Base-by-base conservation (phyloP, 768 basidiomycete species). In the Mycena haematopus region DNA sequence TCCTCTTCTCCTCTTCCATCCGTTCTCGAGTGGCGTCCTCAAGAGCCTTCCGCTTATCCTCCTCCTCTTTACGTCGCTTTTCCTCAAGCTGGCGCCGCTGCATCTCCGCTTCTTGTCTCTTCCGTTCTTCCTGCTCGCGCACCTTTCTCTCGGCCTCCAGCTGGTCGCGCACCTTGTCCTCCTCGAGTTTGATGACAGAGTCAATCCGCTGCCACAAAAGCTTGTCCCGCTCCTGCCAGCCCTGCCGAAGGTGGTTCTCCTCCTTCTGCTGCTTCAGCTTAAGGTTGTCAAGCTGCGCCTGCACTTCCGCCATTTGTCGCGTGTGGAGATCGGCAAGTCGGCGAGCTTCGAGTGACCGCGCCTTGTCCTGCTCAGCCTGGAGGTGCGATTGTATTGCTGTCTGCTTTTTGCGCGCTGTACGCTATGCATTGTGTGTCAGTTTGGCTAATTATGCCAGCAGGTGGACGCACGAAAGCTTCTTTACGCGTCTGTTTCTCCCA, bases 191-290 rank as follows among this genome's bases (percentile, higher is more conserved):
- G 63, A 92, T 92, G 8, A 80, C 85, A 2, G 63, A 71, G 72
- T 92, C 89, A 55, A 91, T 84, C 5, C 86, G 78, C 27, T 84
- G 78, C 77, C 85, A 86, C 38, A 86, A 75, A 52, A 69, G 68
- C 63, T 78, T 81, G 45, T 87, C 85, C 47, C 87, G 84, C 60
- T 80, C 80, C 42, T 80, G 80, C 84, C 84, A 86, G 10, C 68
- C 72, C 6, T 75, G 74, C 47, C 76, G 74, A 36, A 88, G 70
- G 52, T 69, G 71, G 38, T 77, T 74, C 58, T 88, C 81, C 27
- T 84, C 82, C 13, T 72, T 70, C 60, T 83, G 79, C 47, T 82
- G 80, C 60, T 76, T 74, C 21, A 83, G 54, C 33, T 79, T 75
- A 56, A 89, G 58, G 0, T 66, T 60, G 3, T 76, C 76, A 1